Evolutionary conservation across 1,284 basidiomycete genomes (phyloP).

Genomic region (Fomitopsis palustris): DNA sequence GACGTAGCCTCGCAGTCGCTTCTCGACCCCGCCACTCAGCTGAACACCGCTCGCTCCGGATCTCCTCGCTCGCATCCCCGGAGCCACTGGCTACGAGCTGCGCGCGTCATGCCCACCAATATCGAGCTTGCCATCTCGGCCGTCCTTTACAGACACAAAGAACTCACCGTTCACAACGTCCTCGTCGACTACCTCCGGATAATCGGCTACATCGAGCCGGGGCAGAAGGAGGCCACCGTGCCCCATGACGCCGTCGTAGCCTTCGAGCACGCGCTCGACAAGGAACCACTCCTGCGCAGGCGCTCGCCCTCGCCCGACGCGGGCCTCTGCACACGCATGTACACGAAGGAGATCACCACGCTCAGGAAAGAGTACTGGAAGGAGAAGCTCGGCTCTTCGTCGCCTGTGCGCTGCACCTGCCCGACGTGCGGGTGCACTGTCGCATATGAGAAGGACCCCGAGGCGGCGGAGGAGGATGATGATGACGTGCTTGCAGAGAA

Average conservation of each 20-base stretch:
- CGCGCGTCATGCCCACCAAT: conserved; percentile 9
- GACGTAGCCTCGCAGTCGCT: not conserved
- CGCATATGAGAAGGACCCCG: not conserved
- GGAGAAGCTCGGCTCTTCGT: conserved; percentile 5
- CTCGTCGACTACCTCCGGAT: conserved; percentile 15
- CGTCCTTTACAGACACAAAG: conserved; percentile 3
- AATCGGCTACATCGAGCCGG: conserved; percentile 12
- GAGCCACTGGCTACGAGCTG: not conserved
- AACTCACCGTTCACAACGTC: conserved; percentile 16
- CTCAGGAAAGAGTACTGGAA: conserved; percentile 17
- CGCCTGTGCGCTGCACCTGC: conserved; percentile 11
- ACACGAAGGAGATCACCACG: conserved; percentile 14
- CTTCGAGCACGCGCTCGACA: conserved; percentile 25
- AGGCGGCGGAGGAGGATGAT: not conserved
- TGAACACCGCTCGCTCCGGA: not conserved
- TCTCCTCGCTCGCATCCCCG: not conserved
- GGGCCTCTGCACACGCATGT: conserved; percentile 7
- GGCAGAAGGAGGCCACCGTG: conserved; percentile 12
- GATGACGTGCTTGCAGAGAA: conserved; percentile 1
- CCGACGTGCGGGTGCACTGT: conserved; percentile 11
- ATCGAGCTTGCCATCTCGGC: conserved; percentile 16
- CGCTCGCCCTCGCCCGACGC: not conserved
- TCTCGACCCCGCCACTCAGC: not conserved
- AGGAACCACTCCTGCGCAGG: conserved; percentile 14
- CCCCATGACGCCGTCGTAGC: conserved; percentile 18